These are phyloP conservation scores for Ophiosphaerella narmari DNA, from an alignment of 2,329 filamentous ascomycete genomes.

Conservation along the genomic window DNA sequence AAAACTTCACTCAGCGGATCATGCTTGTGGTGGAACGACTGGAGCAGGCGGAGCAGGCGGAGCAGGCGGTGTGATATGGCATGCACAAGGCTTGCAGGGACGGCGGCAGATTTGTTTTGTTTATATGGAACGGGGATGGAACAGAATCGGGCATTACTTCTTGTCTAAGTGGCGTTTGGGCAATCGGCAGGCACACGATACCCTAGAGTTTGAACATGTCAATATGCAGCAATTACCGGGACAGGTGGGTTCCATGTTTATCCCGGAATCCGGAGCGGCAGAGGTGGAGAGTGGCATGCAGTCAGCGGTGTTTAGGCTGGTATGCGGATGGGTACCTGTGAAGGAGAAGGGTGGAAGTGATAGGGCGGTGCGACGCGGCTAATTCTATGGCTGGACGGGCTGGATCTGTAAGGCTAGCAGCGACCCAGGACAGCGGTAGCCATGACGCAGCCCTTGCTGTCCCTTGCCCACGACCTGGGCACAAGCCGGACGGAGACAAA, in stretches of 20 bases:
- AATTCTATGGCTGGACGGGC: constrained; percentile 11
- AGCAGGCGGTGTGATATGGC: background rate
- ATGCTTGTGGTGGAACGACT: constrained; percentile 58
- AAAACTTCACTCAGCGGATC: constrained; percentile 59
- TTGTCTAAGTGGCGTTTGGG: constrained; percentile 11
- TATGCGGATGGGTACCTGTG: background rate
- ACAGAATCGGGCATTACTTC: constrained; percentile 1
- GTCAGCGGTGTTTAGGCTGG: constrained; percentile 12
- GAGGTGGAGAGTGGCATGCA: constrained; percentile 3
- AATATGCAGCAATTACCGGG: constrained; percentile 6
- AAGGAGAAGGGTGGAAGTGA: constrained; percentile 3
- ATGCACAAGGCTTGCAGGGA: background rate
- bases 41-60: constrained; percentile 25
- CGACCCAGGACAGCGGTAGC: constrained; percentile 12
- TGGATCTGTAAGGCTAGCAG: constrained; percentile 15
- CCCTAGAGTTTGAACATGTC: constrained; percentile 10
- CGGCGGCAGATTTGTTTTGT: constrained; percentile 8
- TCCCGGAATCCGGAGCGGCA: constrained; percentile 6
- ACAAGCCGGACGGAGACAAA: too few relatives aligned
- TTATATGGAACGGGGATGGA: constrained; percentile 3
- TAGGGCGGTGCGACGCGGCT: constrained; percentile 7
- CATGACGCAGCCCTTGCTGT: constrained; percentile 11
- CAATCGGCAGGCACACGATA: constrained; percentile 19
- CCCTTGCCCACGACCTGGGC: too few relatives aligned
- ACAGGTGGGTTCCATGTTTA: background rate